phyloP scores from a whole-genome alignment of 345 rosid species.

The Tarenaya hassleriana region DNA sequence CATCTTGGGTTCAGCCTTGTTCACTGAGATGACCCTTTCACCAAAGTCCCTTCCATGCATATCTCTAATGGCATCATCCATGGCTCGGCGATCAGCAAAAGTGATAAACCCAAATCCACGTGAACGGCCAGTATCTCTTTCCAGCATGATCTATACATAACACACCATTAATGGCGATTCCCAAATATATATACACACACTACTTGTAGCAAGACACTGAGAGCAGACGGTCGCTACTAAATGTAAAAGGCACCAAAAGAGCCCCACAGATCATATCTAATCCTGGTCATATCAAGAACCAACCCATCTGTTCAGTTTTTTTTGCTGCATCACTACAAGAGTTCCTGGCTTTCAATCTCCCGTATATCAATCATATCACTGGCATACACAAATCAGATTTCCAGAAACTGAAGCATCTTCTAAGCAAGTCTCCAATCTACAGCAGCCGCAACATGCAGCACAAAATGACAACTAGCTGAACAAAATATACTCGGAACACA shows the following conservation, averaged over 20 bases:
- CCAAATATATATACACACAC: conserved; percentile 21
- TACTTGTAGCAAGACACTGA: conserved; percentile 22
- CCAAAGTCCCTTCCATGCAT: conserved; percentile 95
- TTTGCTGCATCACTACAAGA: conserved; percentile 21
- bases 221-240: conserved; percentile 18
- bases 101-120: conserved; percentile 98
- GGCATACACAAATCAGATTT: conserved; percentile 15
- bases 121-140: conserved; percentile 90
- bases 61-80: conserved; percentile 94
- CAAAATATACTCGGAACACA: too few species aligned
- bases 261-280: conserved; percentile 21
- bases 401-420: conserved; percentile 24
- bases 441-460: too few species aligned
- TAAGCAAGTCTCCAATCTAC: conserved; percentile 24
- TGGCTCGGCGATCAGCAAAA: conserved; percentile 79
- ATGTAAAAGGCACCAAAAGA: conserved; percentile 17
- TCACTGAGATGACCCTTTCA: conserved; percentile 86
- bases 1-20: conserved; percentile 90
- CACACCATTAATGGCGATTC: conserved; percentile 33
- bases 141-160: conserved; percentile 81
- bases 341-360: conserved; percentile 19
- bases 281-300: conserved; percentile 20
- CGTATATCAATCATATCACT: conserved; percentile 19
- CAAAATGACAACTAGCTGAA: too few species aligned
- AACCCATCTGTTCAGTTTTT: conserved; percentile 11